These are phyloP conservation scores for Calcarisporium arbuscula DNA, from an alignment of 2,329 filamentous ascomycete species.

Conservation along the genomic window DNA sequence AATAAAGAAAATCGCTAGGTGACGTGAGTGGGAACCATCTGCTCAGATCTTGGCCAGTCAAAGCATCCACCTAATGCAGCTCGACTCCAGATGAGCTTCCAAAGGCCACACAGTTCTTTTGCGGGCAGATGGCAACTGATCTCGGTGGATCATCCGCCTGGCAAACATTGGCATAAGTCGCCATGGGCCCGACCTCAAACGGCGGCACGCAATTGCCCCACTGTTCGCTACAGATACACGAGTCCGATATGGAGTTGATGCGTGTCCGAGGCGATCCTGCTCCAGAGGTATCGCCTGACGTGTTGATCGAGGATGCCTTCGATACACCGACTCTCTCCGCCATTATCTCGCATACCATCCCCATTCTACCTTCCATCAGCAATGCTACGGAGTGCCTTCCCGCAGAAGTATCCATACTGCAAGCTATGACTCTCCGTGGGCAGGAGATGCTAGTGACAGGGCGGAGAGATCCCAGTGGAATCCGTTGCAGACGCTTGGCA, in stretches of 20 bases:
- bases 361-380: constrained; percentile 53
- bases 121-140: constrained; percentile 61
- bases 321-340: constrained; percentile 9
- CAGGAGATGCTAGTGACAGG: constrained; percentile 50
- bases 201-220: constrained; percentile 16
- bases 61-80: constrained; percentile 49
- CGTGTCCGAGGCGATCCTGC: constrained; percentile 2
- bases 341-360: constrained; percentile 52
- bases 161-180: constrained; percentile 43
- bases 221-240: constrained; percentile 19
- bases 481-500: constrained; percentile 15
- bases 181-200: constrained; percentile 24
- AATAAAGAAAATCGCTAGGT: constrained; percentile 52
- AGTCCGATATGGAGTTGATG: neutral
- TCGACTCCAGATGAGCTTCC: constrained; percentile 58
- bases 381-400: constrained; percentile 50
- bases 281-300: constrained; percentile 9
- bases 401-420: constrained; percentile 57
- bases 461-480: constrained; percentile 22
- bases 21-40: constrained; percentile 50
- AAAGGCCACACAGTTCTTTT: constrained; percentile 58
- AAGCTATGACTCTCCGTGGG: constrained; percentile 48
- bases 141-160: constrained; percentile 55
- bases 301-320: constrained; percentile 7
- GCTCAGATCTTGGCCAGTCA: constrained; percentile 41